A percentile compares a stretch with the other conserved stretches of the same genome.
These are phyloP conservation scores for Suhomyces choctaworum DNA, from an alignment of 1,139 yeast species.

Conservation along the genomic window DNA sequence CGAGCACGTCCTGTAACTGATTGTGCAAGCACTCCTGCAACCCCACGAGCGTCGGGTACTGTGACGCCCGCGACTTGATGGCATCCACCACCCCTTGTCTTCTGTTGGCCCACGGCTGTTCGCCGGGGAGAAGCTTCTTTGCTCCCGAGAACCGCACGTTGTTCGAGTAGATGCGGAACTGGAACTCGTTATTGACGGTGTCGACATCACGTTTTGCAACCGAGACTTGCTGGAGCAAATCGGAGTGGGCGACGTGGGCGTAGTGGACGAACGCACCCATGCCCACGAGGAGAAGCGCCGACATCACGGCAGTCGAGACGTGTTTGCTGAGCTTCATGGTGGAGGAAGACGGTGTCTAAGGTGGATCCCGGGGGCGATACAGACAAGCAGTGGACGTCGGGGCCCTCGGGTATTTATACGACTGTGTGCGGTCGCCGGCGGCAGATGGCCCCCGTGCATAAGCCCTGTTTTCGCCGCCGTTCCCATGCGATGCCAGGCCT, in stretches of 20 bases:
- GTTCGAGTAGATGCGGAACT: slow-evolving; percentile 25
- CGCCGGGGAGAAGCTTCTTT: slow-evolving; percentile 22
- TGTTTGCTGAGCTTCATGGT: slow-evolving; percentile 3
- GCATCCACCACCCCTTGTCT: slow-evolving; percentile 25
- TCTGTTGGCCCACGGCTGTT: slow-evolving; percentile 29
- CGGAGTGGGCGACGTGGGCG: slow-evolving; percentile 1
- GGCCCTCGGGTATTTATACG: too few species aligned
- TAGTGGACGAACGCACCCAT: slow-evolving; percentile 7
- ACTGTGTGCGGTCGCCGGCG: too few species aligned
- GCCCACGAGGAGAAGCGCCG: slow-evolving; percentile 6
- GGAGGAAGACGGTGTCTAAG: too few species aligned
- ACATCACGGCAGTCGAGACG: slow-evolving; percentile 1
- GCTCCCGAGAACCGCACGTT: slow-evolving; percentile 28
- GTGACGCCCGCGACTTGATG: slow-evolving; percentile 16
- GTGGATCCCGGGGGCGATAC: not conserved
- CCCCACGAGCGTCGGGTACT: slow-evolving; percentile 30
- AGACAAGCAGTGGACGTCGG: too few species aligned
- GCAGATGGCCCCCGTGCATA: too few species aligned
- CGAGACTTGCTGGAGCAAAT: not conserved
- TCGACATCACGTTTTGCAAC: slow-evolving; percentile 4
- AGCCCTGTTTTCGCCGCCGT: too few species aligned
- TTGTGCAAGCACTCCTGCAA: slow-evolving; percentile 33
- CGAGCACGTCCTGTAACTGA: slow-evolving; percentile 29
- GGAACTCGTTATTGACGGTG: slow-evolving; percentile 11
- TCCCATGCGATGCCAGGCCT: too few species aligned